phyloP scores from a whole-genome alignment of 805 yeast genomes.

The Teunomyces tritomae region DNA sequence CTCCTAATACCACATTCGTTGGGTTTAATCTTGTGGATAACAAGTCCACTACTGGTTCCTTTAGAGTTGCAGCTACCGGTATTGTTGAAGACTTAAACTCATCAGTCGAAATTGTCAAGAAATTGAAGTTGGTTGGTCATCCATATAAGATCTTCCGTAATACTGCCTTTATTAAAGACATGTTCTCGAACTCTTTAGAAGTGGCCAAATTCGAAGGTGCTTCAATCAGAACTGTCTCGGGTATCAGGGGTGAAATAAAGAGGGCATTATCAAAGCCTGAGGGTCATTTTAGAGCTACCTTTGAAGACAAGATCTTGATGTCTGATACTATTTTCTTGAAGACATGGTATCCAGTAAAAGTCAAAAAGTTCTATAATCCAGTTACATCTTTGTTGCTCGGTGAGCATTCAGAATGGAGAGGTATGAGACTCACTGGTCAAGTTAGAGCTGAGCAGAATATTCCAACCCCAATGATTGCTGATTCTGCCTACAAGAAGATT shows the following conservation, averaged over 20 bases:
- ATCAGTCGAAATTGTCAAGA: conserved; percentile 89
- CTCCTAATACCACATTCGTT: conserved; percentile 97
- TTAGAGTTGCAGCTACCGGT: conserved; percentile 96
- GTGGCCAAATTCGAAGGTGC: conserved; percentile 99
- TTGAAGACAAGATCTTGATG: conserved; percentile 91
- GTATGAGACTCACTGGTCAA: conserved; percentile 93
- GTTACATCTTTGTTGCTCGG: conserved; percentile 82
- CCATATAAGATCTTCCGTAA: conserved; percentile 92
- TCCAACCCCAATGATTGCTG: conserved; percentile 56
- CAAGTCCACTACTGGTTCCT: conserved; percentile 80
- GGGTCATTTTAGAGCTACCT: conserved; percentile 93
- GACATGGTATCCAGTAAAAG: conserved; percentile 95
- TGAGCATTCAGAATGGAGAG: conserved; percentile 87
- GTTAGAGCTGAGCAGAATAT: conserved; percentile 75
- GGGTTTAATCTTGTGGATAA: conserved; percentile 88
- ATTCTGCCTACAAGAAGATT: conserved; percentile 60
- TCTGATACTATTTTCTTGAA: conserved; percentile 86
- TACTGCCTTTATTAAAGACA: conserved; percentile 95
- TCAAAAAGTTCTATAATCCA: conserved; percentile 91
- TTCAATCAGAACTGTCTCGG: conserved; percentile 91
- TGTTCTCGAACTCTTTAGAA: conserved; percentile 90
- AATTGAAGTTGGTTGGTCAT: conserved; percentile 90
- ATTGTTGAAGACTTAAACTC: conserved; percentile 91
- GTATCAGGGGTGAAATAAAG: conserved; percentile 96
- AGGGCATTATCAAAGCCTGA: conserved; percentile 92